Conservation (phyloP, 495 filamentous ascomycete species). For the Xylaria longipes region DNA sequence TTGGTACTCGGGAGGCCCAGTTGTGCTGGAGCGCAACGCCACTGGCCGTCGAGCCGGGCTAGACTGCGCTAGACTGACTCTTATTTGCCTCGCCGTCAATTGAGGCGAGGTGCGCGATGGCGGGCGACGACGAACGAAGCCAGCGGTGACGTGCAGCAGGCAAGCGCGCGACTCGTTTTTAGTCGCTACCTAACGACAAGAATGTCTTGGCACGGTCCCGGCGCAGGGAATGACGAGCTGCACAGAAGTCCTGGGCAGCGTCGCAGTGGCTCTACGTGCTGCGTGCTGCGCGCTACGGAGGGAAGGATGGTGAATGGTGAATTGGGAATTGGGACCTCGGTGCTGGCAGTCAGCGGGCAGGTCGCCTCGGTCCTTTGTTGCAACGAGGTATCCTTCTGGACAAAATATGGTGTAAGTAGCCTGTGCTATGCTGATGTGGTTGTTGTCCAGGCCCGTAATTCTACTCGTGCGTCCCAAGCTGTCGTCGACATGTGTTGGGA, state of each 20-base stretch:
- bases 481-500: not conserved
- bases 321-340: not conserved
- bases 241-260: conserved; percentile 3
- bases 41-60: conserved; percentile 26
- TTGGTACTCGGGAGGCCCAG: conserved; percentile 20
- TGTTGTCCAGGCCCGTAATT: conserved; percentile 10
- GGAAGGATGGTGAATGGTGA: not conserved
- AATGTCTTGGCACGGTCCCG: conserved; percentile 22
- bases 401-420: not conserved
- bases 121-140: conserved; percentile 17
- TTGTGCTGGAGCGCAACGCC: conserved; percentile 26
- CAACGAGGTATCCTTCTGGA: not conserved
- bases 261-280: conserved; percentile 8
- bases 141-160: conserved; percentile 29
- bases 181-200: conserved; percentile 16
- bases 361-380: not conserved
- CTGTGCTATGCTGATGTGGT: not conserved
- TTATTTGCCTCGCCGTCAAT: conserved; percentile 23
- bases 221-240: not conserved
- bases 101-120: conserved; percentile 20
- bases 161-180: conserved; percentile 28
- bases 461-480: conserved; percentile 1
- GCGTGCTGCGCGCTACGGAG: not conserved
- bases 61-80: conserved; percentile 31
- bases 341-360: not conserved